Conservation (phyloP, 2,329 filamentous ascomycete genomes). For the Akanthomyces muscarius region DNA sequence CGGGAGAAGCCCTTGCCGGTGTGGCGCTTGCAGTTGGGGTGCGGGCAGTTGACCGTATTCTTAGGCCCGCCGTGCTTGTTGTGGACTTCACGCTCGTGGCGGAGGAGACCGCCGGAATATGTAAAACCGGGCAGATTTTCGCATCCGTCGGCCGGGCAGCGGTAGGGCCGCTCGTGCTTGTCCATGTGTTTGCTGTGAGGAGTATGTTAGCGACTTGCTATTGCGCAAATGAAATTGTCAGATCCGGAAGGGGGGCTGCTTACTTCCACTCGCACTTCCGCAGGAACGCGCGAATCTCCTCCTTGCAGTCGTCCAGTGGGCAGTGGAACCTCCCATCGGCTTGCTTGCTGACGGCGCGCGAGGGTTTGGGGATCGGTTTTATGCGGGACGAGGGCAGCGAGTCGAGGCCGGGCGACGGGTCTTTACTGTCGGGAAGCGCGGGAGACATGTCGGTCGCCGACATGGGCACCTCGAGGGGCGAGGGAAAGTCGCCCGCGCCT, state of each 20-base stretch:
- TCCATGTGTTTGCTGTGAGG: constrained; percentile 87
- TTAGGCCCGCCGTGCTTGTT: constrained; percentile 84
- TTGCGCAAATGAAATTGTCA: not conserved
- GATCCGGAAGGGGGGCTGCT: constrained; percentile 36
- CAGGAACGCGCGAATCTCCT: constrained; percentile 62
- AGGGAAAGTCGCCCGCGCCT: constrained; percentile 30
- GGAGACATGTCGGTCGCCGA: constrained; percentile 31
- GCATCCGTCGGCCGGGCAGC: constrained; percentile 76
- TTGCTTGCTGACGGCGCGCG: constrained; percentile 58
- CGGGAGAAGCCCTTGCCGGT: constrained; percentile 86
- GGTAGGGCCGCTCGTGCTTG: constrained; percentile 91
- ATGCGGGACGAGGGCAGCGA: constrained; percentile 38
- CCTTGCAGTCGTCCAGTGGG: constrained; percentile 63
- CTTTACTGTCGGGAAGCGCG: constrained; percentile 32
- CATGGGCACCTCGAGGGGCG: constrained; percentile 31
- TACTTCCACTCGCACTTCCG: constrained; percentile 94
- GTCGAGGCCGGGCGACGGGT: constrained; percentile 29
- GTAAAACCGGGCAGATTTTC: constrained; percentile 93
- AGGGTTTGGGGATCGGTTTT: constrained; percentile 56
- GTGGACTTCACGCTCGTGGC: constrained; percentile 92
- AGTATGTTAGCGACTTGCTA: constrained; percentile 20
- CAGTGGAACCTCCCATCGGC: constrained; percentile 74
- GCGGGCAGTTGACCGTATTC: constrained; percentile 81
- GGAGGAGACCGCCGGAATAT: constrained; percentile 82
- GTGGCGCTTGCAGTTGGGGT: constrained; percentile 82